Base-by-base conservation (phyloP, 305 asterid genomes). In the Plantago coronopus region DNA sequence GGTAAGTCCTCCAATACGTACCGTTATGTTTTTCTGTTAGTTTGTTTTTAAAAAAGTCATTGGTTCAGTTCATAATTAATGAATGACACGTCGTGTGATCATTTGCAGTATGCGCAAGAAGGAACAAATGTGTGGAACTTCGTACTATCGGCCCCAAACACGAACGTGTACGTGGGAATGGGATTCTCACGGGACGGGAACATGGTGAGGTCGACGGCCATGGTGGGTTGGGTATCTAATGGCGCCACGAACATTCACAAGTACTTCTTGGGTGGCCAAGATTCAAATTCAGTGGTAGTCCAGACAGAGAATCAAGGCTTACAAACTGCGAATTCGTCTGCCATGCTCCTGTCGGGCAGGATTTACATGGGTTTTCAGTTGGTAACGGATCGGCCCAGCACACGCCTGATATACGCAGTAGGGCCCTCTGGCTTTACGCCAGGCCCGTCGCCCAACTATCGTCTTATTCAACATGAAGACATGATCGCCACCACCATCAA, bases 131-230 rank as follows among this genome's bases (percentile, higher is more conserved):
- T 72, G 66, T 93, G 98, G 98, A 89, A 77, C 67, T 93, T 79
- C 50, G 65, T 93, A 48, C 83, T 93, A 3, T 86, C 97, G 8
- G 89, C 91, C 5, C 98, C 97, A 9, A 80, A 74, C 70, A 20
- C 72, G n/a, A 80, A 84, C 50, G 80, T 80, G 11, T 93, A 86
- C 65, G 29, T 87, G 0, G 97, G 69, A 8, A 87, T 93, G 47
- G 98, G 96, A 12, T 93, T 93, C 64, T 93, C 98, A 15, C 76
- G 89, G 2, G 31, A 76, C 9, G 98, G 98, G 3, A 23, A 65
- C 16, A 93, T 93, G 98, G 77, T 85, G 7, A 95, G 97, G 13
- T 89, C 97, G 0, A 79, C 76, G n/a, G 97, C 99, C 31, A 3
- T 93, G 12, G 97, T 85, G 5, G 97, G 95, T 0, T 93, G 99